Evolutionary conservation across 345 rosid species (phyloP), one percentile per base, ranked within the genome.

Genomic region (Citropsis articulata): DNA sequence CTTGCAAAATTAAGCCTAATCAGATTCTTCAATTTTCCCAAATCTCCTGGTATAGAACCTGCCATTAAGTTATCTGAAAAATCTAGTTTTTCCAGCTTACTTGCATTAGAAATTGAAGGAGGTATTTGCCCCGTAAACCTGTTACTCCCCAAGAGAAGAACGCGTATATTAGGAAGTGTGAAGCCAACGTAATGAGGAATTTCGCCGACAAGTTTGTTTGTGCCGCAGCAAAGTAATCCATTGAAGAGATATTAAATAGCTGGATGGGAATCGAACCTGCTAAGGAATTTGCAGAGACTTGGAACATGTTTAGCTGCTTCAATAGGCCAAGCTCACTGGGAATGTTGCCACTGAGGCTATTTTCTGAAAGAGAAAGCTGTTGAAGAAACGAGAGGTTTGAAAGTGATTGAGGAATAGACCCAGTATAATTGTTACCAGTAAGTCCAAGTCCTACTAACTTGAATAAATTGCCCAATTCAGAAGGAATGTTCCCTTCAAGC

Each of bases 221-320:
- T 0, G 56, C 0, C 0, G 74, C 48, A 13, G 0, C 66, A 13
- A 85, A 74, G 45, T 66, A 74, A 2, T 70, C 68, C 73, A 85
- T 80, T 12, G 73, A 31, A 14, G 81, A 69, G 18, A 77, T 27
- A 33, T 82, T 80, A 59, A 79, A 77, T 7, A 82, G 76, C 55
- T 80, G 69, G 8, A 36, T 28, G 57, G 87, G 87, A 48, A 85
- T 48, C 14, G 63, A 5, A 55, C 85, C 87, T n/a, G 77, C 75
- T 21, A 79, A 45, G 9, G 66, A 24, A 60, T 84, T 84, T 7
- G 12, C 48, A 0, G 81, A 56, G 24, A 84, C 38, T 66, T 62
- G 80, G 72, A 84, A 76, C 72, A 21, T 71, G 6, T 53, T 50
- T 9, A 84, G 78, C 56, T 60, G 50, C 55, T 35, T 73, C 9